These are phyloP conservation scores for Euphorbia tirucalli DNA, from an alignment of 345 rosid species.

Conservation along the genomic window DNA sequence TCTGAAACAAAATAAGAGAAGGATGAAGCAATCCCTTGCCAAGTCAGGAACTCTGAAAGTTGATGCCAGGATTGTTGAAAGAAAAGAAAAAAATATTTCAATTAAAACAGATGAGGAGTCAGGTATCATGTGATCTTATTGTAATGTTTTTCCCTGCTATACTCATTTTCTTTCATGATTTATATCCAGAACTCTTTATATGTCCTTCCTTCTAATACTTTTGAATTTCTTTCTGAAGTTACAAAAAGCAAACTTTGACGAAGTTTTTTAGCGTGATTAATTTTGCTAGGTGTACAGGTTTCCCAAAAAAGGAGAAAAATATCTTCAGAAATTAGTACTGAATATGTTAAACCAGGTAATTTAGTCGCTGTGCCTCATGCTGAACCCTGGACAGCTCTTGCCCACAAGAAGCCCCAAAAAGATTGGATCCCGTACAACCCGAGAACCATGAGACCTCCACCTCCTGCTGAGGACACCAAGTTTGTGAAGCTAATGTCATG, in stretches of 20 bases:
- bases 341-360: constrained; percentile 26
- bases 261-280: neutral
- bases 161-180: neutral
- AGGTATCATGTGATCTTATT: constrained; percentile 26
- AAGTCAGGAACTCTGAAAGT: constrained; percentile 23
- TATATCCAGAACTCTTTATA: neutral
- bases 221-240: neutral
- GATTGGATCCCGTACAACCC: constrained; percentile 85
- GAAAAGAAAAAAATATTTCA: constrained; percentile 30
- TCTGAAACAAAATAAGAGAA: constrained; percentile 34
- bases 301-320: constrained; percentile 31
- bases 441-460: constrained; percentile 67
- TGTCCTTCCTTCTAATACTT: constrained; percentile 5
- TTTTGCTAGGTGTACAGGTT: constrained; percentile 34
- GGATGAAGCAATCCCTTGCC: constrained; percentile 33
- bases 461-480: constrained; percentile 43
- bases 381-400: constrained; percentile 86
- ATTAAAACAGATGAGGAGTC: constrained; percentile 30
- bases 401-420: constrained; percentile 92
- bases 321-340: constrained; percentile 28
- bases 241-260: neutral
- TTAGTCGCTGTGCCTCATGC: constrained; percentile 30
- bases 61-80: constrained; percentile 25
- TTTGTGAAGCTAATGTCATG: constrained; percentile 76
- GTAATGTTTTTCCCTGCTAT: neutral